phyloP scores from a whole-genome alignment of 2,329 filamentous ascomycete species.

The Curvularia sp. region DNA sequence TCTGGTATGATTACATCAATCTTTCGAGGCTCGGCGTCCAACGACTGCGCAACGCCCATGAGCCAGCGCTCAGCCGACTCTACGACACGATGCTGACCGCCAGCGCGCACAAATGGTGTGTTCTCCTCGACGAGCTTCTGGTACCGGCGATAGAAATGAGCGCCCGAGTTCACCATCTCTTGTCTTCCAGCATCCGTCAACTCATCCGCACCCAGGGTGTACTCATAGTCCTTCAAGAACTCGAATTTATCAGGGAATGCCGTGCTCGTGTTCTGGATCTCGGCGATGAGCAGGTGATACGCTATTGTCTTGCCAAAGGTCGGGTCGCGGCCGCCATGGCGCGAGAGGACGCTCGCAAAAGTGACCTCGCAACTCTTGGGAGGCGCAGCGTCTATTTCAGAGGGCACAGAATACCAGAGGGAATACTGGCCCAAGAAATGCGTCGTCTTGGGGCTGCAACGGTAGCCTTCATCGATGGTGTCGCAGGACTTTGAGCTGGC shows the following conservation, averaged over 20 bases:
- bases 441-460: conserved; percentile 67
- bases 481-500: conserved; percentile 55
- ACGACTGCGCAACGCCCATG: conserved; percentile 70
- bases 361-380: conserved; percentile 75
- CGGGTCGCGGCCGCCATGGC: conserved; percentile 85
- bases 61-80: conserved; percentile 79
- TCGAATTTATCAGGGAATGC: conserved; percentile 68
- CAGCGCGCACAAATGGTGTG: conserved; percentile 74
- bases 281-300: conserved; percentile 70
- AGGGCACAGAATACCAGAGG: conserved; percentile 79
- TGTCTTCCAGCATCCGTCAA: conserved; percentile 72
- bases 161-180: conserved; percentile 76
- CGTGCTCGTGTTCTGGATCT: conserved; percentile 66
- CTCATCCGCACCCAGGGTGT: conserved; percentile 72
- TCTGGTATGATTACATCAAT: conserved; percentile 73
- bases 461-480: conserved; percentile 64
- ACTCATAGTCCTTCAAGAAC: conserved; percentile 76
- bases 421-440: conserved; percentile 88
- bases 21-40: conserved; percentile 51
- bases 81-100: conserved; percentile 73
- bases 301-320: conserved; percentile 69
- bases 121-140: conserved; percentile 62
- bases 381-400: conserved; percentile 65
- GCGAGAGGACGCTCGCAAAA: conserved; percentile 81
- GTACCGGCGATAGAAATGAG: conserved; percentile 79